Evolutionary conservation across 176 grass and related monocot species (phyloP).

Genomic region (Canna indica): DNA sequence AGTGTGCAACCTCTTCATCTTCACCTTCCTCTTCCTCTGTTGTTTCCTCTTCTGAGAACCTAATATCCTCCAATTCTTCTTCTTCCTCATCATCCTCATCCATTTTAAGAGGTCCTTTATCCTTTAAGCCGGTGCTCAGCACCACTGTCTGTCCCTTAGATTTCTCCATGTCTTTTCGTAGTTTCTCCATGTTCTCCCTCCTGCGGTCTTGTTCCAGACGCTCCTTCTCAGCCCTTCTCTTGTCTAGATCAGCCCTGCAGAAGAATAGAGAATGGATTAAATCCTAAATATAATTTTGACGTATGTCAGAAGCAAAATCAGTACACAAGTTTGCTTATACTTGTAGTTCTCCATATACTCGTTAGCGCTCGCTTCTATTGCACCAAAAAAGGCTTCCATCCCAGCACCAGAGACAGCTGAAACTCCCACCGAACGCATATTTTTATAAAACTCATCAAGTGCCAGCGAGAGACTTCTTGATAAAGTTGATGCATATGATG

Average conservation of each 20-base stretch:
- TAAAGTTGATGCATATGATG: slow-evolving; percentile 67
- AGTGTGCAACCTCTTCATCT: slow-evolving; percentile 65
- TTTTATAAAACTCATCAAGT: slow-evolving; percentile 91
- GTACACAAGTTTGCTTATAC: slow-evolving; percentile 22
- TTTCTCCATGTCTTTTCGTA: slow-evolving; percentile 79
- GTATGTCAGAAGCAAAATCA: background rate
- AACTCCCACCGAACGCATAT: slow-evolving; percentile 74
- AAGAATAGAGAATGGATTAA: background rate
- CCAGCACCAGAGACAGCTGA: slow-evolving; percentile 73
- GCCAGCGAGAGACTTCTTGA: slow-evolving; percentile 73
- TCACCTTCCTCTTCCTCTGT: slow-evolving; percentile 56
- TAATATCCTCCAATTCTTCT: slow-evolving; percentile 35
- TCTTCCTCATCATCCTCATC: slow-evolving; percentile 47
- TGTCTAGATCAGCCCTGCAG: slow-evolving; percentile 85
- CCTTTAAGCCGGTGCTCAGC: slow-evolving; percentile 78
- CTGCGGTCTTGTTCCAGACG: slow-evolving; percentile 54
- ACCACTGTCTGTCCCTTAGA: slow-evolving; percentile 82
- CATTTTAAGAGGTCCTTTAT: slow-evolving; percentile 36
- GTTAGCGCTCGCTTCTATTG: slow-evolving; percentile 62
- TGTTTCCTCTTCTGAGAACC: slow-evolving; percentile 60
- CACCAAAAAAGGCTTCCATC: slow-evolving; percentile 61
- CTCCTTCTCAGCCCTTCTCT: slow-evolving; percentile 77
- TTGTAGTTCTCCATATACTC: slow-evolving; percentile 94
- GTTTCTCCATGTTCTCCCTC: slow-evolving; percentile 69
- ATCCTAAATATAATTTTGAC: background rate